Base-by-base conservation (phyloP, 129 eudicot species). In the Calendula officinalis region DNA sequence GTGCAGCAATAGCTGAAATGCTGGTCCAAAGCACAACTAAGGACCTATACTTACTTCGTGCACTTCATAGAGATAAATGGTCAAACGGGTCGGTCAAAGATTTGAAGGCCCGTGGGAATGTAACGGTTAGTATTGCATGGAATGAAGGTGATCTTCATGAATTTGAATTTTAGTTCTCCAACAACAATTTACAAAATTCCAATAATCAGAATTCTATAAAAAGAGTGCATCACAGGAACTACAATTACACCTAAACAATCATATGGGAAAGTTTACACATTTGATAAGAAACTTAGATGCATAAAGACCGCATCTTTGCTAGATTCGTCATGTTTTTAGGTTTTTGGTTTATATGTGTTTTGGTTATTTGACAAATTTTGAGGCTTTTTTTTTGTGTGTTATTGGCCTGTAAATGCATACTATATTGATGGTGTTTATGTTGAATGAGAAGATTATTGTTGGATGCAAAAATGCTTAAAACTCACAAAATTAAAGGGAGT, bases 1-100 rank as follows among this genome's bases (percentile, higher is more conserved):
- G 30, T 22, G 30, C 30, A 22, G 30, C 30, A 22, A 22, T 22
- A 22, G 30, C 30, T 22, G 30, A 22, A 22, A 22, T 22, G 30
- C 30, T 22, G 30, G 30, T 22, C 30, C 30, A 22, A 22, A 22
- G 30, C 30, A 82, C 82, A 1, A 47, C 64, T 14, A 76, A 76
- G 68, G 94, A 89, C 76, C 64, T 89, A 49, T 80, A 80, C 80
- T 73, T 85, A 66, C 85, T 89, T 37, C 96, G 94, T 34, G 96
- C 96, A 63, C 87, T 89, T 44, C 96, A 94, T 44, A 66, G 77
- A 8, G 85, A 82, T 51, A 85, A 89, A 71, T 89, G 96, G 96
- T 43, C 85, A 4, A 80, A 76, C 38, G 96, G 96, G 4, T 85
- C 85, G 9, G 85, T 83, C 57, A 82, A 82, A 74, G 96, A 90